Evolutionary conservation across 2,329 filamentous ascomycete species (phyloP).

Genomic region (Colletotrichum sp.): DNA sequence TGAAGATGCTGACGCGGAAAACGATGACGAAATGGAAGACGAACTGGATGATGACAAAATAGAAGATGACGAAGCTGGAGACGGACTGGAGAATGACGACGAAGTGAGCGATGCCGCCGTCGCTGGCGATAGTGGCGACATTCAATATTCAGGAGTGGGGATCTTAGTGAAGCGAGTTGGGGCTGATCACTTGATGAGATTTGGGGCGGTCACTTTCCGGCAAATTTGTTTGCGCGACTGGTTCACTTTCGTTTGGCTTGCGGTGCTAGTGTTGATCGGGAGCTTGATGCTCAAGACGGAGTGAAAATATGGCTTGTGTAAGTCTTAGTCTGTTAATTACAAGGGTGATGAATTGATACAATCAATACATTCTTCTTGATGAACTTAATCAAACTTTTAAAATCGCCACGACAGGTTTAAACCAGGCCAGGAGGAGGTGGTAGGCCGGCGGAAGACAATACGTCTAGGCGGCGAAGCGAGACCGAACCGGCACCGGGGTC

Average conservation of each 20-base stretch:
- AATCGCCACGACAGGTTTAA: too few species aligned
- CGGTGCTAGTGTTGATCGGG: neutral
- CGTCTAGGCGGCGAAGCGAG: neutral
- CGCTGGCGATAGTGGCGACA: rapidly evolving
- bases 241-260: neutral
- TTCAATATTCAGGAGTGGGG: neutral
- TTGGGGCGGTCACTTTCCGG: neutral
- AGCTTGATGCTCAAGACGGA: neutral
- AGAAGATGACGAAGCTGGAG: neutral
- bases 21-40: neutral
- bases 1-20: neutral
- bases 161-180: neutral
- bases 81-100: too few species aligned
- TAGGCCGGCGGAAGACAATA: neutral
- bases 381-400: rapidly evolving
- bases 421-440: too few species aligned
- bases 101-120: too few species aligned
- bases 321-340: neutral
- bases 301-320: neutral
- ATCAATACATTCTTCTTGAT: too few species aligned
- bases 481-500: neutral
- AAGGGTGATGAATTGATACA: too few species aligned
- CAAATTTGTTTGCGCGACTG: neutral
- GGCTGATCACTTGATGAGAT: neutral
- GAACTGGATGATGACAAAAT: neutral